Conservation (phyloP, 2,329 filamentous ascomycete genomes). For the Lizonia empirigonia region DNA sequence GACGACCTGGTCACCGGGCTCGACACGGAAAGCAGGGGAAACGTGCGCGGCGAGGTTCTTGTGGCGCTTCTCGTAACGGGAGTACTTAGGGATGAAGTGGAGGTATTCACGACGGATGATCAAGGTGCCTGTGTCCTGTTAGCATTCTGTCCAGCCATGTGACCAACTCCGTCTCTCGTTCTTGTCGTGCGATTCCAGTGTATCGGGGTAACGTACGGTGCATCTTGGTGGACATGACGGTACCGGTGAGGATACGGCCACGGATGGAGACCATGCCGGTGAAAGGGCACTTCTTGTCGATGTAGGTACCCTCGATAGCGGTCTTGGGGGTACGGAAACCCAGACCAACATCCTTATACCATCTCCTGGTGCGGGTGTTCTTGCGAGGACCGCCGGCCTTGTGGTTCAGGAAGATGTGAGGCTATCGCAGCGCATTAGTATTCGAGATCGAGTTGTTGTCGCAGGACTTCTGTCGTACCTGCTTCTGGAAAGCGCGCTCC, state of each 20-base stretch:
- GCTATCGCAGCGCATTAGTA: slow-evolving; percentile 63
- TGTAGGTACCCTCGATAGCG: slow-evolving; percentile 98
- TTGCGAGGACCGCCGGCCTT: slow-evolving; percentile 75
- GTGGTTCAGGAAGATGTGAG: slow-evolving; percentile 99
- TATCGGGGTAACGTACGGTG: slow-evolving; percentile 68
- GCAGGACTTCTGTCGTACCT: slow-evolving; percentile 39
- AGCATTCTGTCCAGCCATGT: slow-evolving; percentile 62
- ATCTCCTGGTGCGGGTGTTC: slow-evolving; percentile 68
- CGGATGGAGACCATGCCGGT: slow-evolving; percentile 98
- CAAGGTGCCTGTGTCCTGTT: slow-evolving; percentile 64
- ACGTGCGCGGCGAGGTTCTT: slow-evolving; percentile 99
- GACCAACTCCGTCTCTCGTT: slow-evolving; percentile 97
- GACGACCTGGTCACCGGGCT: slow-evolving; percentile 98
- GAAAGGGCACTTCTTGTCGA: slow-evolving; percentile 99
- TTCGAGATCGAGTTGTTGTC: slow-evolving; percentile 20
- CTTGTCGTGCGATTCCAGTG: slow-evolving; percentile 55
- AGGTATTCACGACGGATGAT: slow-evolving; percentile 99
- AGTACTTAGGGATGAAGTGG: slow-evolving; percentile 99
- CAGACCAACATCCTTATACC: slow-evolving; percentile 99
- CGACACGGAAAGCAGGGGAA: slow-evolving; percentile 99
- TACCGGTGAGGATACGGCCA: slow-evolving; percentile 99
- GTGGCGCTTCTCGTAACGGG: slow-evolving; percentile 99
- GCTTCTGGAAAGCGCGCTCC: slow-evolving; percentile 99
- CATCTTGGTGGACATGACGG: slow-evolving; percentile 99
- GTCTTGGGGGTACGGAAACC: slow-evolving; percentile 98